These are phyloP conservation scores for Tetrahymena elliotti DNA, from an alignment of 73 alveolate genomes.

Conservation along the genomic window DNA sequence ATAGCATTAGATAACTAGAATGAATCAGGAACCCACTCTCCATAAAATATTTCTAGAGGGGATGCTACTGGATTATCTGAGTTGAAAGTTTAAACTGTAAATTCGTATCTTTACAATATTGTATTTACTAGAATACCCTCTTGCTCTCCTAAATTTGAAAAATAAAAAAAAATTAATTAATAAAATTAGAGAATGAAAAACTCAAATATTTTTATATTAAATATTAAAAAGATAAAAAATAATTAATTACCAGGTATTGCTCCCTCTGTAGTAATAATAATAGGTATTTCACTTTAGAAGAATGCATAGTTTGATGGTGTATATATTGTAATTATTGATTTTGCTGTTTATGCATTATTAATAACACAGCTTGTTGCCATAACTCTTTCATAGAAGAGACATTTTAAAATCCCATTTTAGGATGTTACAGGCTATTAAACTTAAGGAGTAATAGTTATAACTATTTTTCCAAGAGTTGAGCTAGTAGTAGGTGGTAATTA, in stretches of 20 bases:
- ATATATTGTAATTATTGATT: neutral
- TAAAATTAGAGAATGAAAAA: too few relatives aligned
- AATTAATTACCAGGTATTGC: neutral
- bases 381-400: neutral
- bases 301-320: neutral
- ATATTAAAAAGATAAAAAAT: neutral
- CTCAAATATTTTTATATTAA: too few relatives aligned
- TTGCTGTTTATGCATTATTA: neutral
- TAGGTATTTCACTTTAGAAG: neutral
- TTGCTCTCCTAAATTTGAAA: neutral
- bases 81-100: neutral
- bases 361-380: neutral
- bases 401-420: neutral
- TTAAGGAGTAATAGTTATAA: neutral
- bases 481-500: neutral
- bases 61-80: neutral
- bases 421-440: neutral
- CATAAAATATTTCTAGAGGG: neutral
- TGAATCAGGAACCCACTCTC: neutral
- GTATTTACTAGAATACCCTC: neutral
- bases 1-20: neutral
- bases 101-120: neutral
- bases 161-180: neutral
- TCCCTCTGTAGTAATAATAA: neutral
- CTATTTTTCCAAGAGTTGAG: neutral